Conservation (phyloP, 208 protist species). For the Trypanosoma mega region DNA sequence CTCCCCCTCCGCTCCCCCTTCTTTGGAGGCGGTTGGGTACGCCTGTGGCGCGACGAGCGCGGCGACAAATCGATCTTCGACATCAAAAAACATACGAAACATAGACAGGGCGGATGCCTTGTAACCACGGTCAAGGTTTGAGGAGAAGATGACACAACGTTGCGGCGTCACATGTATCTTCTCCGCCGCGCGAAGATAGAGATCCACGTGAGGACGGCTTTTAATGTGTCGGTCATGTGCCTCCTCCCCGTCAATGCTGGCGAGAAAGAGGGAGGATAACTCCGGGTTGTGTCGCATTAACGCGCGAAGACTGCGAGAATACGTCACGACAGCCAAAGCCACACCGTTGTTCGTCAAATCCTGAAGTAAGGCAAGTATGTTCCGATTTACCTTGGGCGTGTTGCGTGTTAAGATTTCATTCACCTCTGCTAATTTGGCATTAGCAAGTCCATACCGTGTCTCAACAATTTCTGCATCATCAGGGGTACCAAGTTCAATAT, state of each 20-base stretch:
- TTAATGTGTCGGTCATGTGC: conserved; percentile 73
- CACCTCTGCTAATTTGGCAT: conserved; percentile 89
- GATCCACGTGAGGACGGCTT: conserved; percentile 77
- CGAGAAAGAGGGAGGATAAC: conserved; percentile 60
- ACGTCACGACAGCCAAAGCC: conserved; percentile 75
- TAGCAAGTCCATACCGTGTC: conserved; percentile 87
- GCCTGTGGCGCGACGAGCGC: conserved; percentile 28
- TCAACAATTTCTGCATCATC: conserved; percentile 90
- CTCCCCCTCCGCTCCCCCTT: conserved; percentile 10
- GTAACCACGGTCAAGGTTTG: conserved; percentile 80
- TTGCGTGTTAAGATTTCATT: conserved; percentile 59
- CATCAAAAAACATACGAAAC: conserved; percentile 90
- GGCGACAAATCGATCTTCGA: conserved; percentile 85
- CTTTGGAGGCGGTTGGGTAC: conserved; percentile 44
- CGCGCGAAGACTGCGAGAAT: conserved; percentile 69
- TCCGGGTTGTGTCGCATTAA: conserved; percentile 58
- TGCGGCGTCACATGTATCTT: conserved; percentile 83
- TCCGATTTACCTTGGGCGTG: conserved; percentile 49
- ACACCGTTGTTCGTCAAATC: conserved; percentile 60
- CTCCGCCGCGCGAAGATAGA: conserved; percentile 72
- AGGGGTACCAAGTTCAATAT: conserved; percentile 77
- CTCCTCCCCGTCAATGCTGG: conserved; percentile 88
- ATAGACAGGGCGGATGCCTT: conserved; percentile 48
- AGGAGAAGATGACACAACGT: conserved; percentile 75
- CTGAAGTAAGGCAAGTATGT: conserved; percentile 55